These are phyloP conservation scores for Pythium volutum DNA, from an alignment of 352 stramenopile genomes.

Conservation along the genomic window DNA sequence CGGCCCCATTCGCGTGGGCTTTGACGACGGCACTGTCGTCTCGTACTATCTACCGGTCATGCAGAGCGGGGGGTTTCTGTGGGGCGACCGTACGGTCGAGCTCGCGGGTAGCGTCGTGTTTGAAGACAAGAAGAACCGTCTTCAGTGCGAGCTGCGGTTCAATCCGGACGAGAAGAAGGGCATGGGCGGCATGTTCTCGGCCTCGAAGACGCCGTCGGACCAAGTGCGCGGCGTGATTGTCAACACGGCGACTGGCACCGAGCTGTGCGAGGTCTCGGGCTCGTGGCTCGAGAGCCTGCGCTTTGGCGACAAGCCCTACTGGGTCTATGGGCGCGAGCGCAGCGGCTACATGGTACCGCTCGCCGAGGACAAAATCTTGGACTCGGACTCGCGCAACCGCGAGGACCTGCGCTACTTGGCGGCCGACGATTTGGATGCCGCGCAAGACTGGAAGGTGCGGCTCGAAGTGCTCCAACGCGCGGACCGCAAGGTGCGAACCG, in stretches of 20 bases:
- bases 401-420: slow-evolving; percentile 73
- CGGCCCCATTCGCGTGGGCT: slow-evolving; percentile 67
- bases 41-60: slow-evolving; percentile 72
- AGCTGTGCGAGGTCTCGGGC: slow-evolving; percentile 69
- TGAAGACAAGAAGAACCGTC: slow-evolving; percentile 71
- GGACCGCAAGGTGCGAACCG: slow-evolving; percentile 72
- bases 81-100: slow-evolving; percentile 80
- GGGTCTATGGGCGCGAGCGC: slow-evolving; percentile 55
- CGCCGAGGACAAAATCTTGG: slow-evolving; percentile 55
- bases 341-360: slow-evolving; percentile 63
- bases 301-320: slow-evolving; percentile 69
- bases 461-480: slow-evolving; percentile 76
- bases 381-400: slow-evolving; percentile 68
- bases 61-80: slow-evolving; percentile 72
- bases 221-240: slow-evolving; percentile 66
- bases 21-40: slow-evolving; percentile 64
- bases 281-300: slow-evolving; percentile 80
- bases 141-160: slow-evolving; percentile 72
- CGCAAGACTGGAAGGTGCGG: slow-evolving; percentile 84
- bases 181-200: slow-evolving; percentile 82
- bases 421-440: slow-evolving; percentile 64
- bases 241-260: slow-evolving; percentile 52
- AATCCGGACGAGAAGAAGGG: slow-evolving; percentile 86
- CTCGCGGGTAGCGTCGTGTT: slow-evolving; percentile 69
- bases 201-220: slow-evolving; percentile 73